Conservation (phyloP, 2,329 filamentous ascomycete genomes). For the Fusarium cicatricum region DNA sequence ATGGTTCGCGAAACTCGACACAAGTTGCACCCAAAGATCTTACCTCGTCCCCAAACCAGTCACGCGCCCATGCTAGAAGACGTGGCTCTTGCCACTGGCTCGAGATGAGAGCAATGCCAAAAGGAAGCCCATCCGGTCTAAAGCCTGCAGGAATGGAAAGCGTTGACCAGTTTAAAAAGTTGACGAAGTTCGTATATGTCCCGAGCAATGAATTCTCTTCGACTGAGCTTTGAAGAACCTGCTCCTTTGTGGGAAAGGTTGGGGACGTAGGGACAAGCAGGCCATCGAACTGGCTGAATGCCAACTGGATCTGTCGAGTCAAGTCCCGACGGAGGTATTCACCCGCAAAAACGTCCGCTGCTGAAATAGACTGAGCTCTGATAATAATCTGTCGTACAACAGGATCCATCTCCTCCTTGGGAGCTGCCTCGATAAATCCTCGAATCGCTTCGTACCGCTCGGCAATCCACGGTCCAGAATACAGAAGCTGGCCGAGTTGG, state of each 20-base stretch:
- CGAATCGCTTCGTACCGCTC: conserved; percentile 64
- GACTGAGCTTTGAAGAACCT: conserved; percentile 61
- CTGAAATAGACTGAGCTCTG: conserved; percentile 50
- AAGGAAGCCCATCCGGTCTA: conserved; percentile 47
- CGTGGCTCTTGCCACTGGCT: conserved; percentile 47
- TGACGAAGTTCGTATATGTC: conserved; percentile 67
- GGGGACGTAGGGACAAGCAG: conserved; percentile 66
- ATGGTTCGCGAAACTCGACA: conserved; percentile 13
- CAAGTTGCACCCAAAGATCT: conserved; percentile 43
- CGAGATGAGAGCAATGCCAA: conserved; percentile 50
- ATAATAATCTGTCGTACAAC: conserved; percentile 50
- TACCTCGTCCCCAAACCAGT: conserved; percentile 38
- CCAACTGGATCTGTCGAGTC: conserved; percentile 51
- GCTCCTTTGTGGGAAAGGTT: conserved; percentile 58
- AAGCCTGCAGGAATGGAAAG: conserved; percentile 61
- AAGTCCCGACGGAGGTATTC: conserved; percentile 50
- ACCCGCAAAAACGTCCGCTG: conserved; percentile 56
- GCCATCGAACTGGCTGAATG: conserved; percentile 55
- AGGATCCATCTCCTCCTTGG: conserved; percentile 46
- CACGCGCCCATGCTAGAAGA: conserved; percentile 42
- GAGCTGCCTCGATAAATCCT: conserved; percentile 51
- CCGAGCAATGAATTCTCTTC: conserved; percentile 62
- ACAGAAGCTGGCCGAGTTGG: conserved; percentile 61
- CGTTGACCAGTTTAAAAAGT: conserved; percentile 66
- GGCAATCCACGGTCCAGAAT: conserved; percentile 65